A percentile compares a stretch with the other conserved stretches of the same genome.
These are phyloP conservation scores for Ascoidea rubescens DNA, from an alignment of 805 yeast genomes.

Conservation along the genomic window DNA sequence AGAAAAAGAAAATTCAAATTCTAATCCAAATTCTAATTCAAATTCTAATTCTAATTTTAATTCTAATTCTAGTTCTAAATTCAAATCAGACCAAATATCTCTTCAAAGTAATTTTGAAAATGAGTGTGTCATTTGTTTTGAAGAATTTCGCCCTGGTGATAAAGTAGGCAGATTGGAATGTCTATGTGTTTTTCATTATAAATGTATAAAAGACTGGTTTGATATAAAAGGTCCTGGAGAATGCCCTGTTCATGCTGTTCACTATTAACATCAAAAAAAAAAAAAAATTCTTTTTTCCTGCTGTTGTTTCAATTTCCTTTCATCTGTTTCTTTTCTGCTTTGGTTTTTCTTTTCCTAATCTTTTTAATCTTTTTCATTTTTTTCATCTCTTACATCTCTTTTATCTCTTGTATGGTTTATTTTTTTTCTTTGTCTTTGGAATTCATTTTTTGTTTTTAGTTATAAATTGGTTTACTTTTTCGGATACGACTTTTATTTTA, in stretches of 20 bases:
- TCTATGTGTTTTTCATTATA: conserved; percentile 83
- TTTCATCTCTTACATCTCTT: neutral
- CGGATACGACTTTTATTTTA: too few species aligned
- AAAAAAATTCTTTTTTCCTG: neutral
- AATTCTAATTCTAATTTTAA: neutral
- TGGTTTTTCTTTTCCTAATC: neutral
- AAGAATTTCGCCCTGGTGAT: conserved; percentile 74
- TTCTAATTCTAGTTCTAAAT: neutral
- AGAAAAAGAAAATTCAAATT: neutral
- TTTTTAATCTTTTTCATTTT: neutral
- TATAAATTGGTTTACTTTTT: too few species aligned
- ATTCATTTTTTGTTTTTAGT: too few species aligned
- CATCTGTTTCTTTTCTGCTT: neutral
- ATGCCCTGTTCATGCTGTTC: conserved; percentile 70
- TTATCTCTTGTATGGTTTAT: neutral
- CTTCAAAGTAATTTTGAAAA: conserved; percentile 27
- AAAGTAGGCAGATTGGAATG: conserved; percentile 89
- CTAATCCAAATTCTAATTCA: neutral
- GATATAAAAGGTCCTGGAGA: conserved; percentile 71
- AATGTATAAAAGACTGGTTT: conserved; percentile 88
- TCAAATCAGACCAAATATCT: neutral
- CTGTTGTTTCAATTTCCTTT: neutral
- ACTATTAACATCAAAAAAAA: conserved; percentile 8
- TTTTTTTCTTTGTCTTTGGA: neutral
- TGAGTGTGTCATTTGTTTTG: conserved; percentile 92